Percentiles rank a stretch among this genome's conserved stretches.
phyloP scores from a whole-genome alignment of 2,329 filamentous ascomycete genomes.

The Neospermospora avenae region DNA sequence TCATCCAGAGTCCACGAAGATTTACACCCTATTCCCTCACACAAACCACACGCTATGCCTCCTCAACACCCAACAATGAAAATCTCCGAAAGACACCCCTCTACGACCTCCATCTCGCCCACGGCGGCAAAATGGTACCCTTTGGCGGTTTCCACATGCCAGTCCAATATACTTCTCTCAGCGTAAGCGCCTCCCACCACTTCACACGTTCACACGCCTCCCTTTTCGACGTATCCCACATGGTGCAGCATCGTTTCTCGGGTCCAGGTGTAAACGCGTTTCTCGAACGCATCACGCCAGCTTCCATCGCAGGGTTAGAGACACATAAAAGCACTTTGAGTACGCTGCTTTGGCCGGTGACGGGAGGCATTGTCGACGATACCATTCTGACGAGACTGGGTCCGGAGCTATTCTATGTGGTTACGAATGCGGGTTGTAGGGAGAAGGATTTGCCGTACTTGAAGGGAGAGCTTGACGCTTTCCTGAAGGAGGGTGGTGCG shows the following conservation, averaged over 20 bases:
- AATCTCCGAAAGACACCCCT: slow-evolving; percentile 65
- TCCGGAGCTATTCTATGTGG: slow-evolving; percentile 78
- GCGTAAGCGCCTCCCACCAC: slow-evolving; percentile 79
- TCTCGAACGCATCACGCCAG: slow-evolving; percentile 80
- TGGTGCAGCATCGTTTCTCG: slow-evolving; percentile 86
- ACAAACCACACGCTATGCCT: slow-evolving; percentile 21
- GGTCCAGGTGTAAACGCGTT: slow-evolving; percentile 79
- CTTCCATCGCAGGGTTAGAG: slow-evolving; percentile 61
- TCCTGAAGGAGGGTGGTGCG: slow-evolving; percentile 51
- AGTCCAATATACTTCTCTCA: slow-evolving; percentile 76
- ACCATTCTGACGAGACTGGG: slow-evolving; percentile 82
- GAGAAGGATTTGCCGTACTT: slow-evolving; percentile 85
- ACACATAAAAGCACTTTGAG: slow-evolving; percentile 75
- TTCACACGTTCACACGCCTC: slow-evolving; percentile 88
- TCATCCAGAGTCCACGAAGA: slow-evolving; percentile 4
- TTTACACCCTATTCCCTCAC: neutral
- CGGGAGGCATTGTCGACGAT: slow-evolving; percentile 93
- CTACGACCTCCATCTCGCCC: slow-evolving; percentile 71
- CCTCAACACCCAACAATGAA: slow-evolving; percentile 16
- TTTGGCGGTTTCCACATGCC: slow-evolving; percentile 94
- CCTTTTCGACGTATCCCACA: slow-evolving; percentile 94
- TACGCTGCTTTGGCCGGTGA: slow-evolving; percentile 73
- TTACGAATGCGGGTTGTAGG: slow-evolving; percentile 90
- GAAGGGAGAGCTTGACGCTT: slow-evolving; percentile 61
- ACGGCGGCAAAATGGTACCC: slow-evolving; percentile 92